Percentiles rank a stretch among this genome's conserved stretches.
Conservation (phyloP, 208 protist genomes). For the Trypanosoma vivax region DNA sequence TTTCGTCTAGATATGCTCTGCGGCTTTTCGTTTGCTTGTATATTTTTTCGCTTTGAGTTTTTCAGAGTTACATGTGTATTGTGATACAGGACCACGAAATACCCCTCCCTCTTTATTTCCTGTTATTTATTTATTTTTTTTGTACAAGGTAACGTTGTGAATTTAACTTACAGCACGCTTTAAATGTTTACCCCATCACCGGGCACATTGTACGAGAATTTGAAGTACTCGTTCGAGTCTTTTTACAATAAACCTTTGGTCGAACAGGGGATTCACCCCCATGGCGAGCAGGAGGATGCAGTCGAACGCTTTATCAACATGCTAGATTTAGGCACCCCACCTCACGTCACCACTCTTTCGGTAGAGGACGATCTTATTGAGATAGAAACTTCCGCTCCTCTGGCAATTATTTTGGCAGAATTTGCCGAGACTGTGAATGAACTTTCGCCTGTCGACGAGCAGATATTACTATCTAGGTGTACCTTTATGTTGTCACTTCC, state of each 20-base stretch:
- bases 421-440: conserved; percentile 7
- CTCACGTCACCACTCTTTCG: neutral
- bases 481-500: conserved; percentile 18
- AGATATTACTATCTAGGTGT: conserved; percentile 10
- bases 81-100: neutral
- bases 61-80: neutral
- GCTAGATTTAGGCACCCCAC: conserved; percentile 7
- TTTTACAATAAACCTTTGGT: neutral
- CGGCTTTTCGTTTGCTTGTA: neutral
- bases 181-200: too few relatives aligned
- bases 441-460: conserved; percentile 4
- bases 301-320: conserved; percentile 12
- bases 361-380: neutral
- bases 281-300: neutral
- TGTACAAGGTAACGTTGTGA: too few relatives aligned
- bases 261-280: neutral
- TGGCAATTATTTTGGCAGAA: conserved; percentile 15
- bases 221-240: too few relatives aligned
- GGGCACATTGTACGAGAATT: too few relatives aligned
- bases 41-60: neutral
- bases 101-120: too few relatives aligned
- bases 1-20: neutral
- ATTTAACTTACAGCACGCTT: too few relatives aligned
- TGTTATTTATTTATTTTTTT: too few relatives aligned
- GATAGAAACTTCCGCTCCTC: conserved; percentile 7